A percentile compares a stretch with the other conserved stretches of the same genome.
Conservation (phyloP, 441 rosid species). For the Bocquillonia castaneifolia region DNA sequence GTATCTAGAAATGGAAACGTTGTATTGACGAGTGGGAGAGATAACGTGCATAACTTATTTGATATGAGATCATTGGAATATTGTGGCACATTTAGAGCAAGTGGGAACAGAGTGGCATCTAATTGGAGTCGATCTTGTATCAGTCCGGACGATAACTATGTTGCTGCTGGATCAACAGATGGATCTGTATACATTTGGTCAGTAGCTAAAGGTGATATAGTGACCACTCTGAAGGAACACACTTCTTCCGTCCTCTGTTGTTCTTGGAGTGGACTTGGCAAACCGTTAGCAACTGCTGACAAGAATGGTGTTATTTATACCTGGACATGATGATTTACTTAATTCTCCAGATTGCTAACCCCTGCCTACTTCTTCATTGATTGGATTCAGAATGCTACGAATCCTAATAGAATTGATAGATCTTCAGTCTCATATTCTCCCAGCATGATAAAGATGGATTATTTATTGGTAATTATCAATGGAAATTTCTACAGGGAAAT, state of each 20-base stretch:
- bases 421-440: no score
- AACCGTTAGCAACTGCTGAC: conserved; percentile 83
- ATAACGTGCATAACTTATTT: conserved; percentile 81
- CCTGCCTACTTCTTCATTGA: no score
- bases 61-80: conserved; percentile 80
- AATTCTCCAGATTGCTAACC: background rate
- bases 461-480: background rate
- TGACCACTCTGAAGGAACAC: conserved; percentile 75
- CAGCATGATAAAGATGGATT: background rate
- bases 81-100: conserved; percentile 73
- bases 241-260: conserved; percentile 74
- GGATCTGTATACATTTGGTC: conserved; percentile 87
- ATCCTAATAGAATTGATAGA: background rate
- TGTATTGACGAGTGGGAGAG: conserved; percentile 84
- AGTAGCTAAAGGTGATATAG: conserved; percentile 63
- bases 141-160: conserved; percentile 78
- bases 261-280: conserved; percentile 90
- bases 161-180: conserved; percentile 90
- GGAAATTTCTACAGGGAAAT: background rate
- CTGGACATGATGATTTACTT: conserved; percentile 59
- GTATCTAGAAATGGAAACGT: conserved; percentile 63
- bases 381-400: background rate
- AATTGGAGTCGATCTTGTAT: conserved; percentile 96
- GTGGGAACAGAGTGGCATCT: conserved; percentile 77
- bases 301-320: conserved; percentile 71